phyloP scores from a whole-genome alignment of 1,284 basidiomycete genomes.

The Cryptococcus depauperatus region DNA sequence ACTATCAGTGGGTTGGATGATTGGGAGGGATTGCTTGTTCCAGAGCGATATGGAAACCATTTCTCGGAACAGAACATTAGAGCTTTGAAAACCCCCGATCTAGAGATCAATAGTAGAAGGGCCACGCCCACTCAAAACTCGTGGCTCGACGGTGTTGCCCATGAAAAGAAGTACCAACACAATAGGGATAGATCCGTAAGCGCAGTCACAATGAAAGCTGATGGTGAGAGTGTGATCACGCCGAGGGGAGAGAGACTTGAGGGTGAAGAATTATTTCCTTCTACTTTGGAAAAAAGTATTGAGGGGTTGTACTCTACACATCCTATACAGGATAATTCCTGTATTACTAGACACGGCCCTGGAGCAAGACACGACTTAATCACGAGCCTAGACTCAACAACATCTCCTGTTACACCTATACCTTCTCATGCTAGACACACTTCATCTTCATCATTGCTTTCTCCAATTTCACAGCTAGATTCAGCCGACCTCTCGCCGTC shows the following conservation, averaged over 20 bases:
- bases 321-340: no score
- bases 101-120: slow-evolving; percentile 1
- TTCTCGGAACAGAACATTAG: slow-evolving; percentile 1
- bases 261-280: no score
- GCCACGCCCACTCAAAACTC: slow-evolving; percentile 13
- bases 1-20: slow-evolving; percentile 1
- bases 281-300: no score
- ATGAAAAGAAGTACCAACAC: neutral
- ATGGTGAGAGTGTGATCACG: slow-evolving; percentile 1
- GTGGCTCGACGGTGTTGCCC: no score
- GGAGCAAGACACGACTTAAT: no score
- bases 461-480: slow-evolving; percentile 5
- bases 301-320: no score
- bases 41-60: slow-evolving; percentile 12
- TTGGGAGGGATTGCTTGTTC: slow-evolving; percentile 13
- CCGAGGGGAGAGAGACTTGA: slow-evolving; percentile 1
- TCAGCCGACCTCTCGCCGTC: slow-evolving; percentile 24
- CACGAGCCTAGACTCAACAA: no score
- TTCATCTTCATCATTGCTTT: no score
- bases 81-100: neutral
- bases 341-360: no score
- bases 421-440: no score
- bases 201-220: slow-evolving; percentile 9
- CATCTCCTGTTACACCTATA: no score
- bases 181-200: slow-evolving; percentile 10